Evolutionary conservation across 345 rosid genomes (phyloP), one percentile per base, ranked within the genome.

Genomic region (Orychophragmus violaceus): DNA sequence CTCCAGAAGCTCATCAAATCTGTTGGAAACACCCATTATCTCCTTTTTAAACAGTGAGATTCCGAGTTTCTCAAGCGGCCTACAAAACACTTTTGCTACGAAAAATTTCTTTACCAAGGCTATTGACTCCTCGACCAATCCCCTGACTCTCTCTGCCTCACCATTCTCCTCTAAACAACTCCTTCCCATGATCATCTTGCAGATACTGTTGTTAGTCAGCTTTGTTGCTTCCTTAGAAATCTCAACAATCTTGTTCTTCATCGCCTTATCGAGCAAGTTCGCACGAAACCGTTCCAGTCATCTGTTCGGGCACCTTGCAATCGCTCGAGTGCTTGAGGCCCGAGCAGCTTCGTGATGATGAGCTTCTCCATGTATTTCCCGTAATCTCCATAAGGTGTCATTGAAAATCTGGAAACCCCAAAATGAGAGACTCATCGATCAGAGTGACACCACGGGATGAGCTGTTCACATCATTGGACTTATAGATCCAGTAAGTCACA

Each of bases 181-280:
- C 24, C 69, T 68, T 3, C 84, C 71, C 45, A 84, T 7, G 1
- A 68, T 33, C 93, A 86, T 83, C 72, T n/a, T 32, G 28, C 66
- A 71, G 0, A 65, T 57, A 23, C 1, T 46, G 37, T 56, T 66
- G 55, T 33, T 71, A 37, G 44, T 48, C 0, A 66, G 28, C 24
- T 1, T 72, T 52, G 41, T 36, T 0, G 41, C 10, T 27, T 71
- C 74, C 0, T 23, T 7, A 2, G 21, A 3, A 9, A 76, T 28
- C 16, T 71, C 70, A 55, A 76, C 51, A 13, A 0, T n/a, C 24
- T 76, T 70, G 1, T 27, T 14, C 30, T 60, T 61, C 3, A 0
- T 6, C 5, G 70, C 74, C 37, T 71, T 76, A 7, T 66, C 50
- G 2, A 67, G 2, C 11, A 66, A 0, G n/a, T 2, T 71, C 3